Evolutionary conservation across 116 monocot genomes (phyloP).

Genomic region (Dioscorea cayenensis): DNA sequence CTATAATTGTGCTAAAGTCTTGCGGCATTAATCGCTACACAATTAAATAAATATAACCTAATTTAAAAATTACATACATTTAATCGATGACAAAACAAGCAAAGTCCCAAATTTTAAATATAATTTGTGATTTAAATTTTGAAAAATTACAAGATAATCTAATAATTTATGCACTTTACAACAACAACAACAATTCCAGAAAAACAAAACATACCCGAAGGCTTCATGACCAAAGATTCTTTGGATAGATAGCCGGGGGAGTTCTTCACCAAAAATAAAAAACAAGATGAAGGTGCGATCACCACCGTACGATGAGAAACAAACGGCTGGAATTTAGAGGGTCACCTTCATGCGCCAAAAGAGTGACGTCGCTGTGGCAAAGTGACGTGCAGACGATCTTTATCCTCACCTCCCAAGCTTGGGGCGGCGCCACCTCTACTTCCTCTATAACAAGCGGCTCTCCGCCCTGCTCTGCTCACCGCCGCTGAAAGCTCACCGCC

Average conservation of each 20-base stretch:
- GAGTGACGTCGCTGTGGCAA: slow-evolving; percentile 87
- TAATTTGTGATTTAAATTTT: too few species aligned
- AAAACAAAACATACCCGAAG: slow-evolving; percentile 35
- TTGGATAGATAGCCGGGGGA: slow-evolving; percentile 38
- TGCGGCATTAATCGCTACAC: too few species aligned
- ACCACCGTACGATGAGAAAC: too few species aligned
- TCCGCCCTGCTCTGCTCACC: slow-evolving; percentile 61
- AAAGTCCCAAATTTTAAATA: too few species aligned
- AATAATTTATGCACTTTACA: too few species aligned
- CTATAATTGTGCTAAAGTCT: too few species aligned
- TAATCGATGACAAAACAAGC: too few species aligned
- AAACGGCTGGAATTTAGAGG: too few species aligned
- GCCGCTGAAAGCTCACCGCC: slow-evolving; percentile 39
- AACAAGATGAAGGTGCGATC: too few species aligned
- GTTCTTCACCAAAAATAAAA: slow-evolving; percentile 4
- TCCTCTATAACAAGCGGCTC: slow-evolving; percentile 64
- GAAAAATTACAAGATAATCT: too few species aligned
- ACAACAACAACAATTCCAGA: neutral
- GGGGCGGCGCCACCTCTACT: slow-evolving; percentile 66
- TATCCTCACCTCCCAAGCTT: slow-evolving; percentile 63
- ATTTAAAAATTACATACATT: too few species aligned
- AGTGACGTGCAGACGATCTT: slow-evolving; percentile 88
- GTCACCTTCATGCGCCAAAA: slow-evolving; percentile 61
- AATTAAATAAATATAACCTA: too few species aligned
- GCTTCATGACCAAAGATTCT: slow-evolving; percentile 85